These are phyloP conservation scores for Closterium sp. DNA, from an alignment of 139 green algal genomes.

Conservation along the genomic window DNA sequence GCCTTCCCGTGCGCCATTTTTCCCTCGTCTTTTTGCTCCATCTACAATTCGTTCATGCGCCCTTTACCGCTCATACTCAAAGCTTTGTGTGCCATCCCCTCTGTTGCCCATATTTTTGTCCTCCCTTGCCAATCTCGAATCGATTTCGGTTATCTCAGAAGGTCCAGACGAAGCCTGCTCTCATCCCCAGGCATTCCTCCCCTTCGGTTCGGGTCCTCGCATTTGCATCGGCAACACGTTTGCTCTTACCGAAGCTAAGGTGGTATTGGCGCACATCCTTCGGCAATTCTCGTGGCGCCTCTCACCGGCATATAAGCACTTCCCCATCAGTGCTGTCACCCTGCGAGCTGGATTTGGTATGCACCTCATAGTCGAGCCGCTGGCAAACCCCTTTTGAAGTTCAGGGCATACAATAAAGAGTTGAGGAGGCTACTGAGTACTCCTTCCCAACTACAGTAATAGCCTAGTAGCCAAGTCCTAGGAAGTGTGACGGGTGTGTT, in stretches of 20 bases:
- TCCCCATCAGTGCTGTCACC: not conserved
- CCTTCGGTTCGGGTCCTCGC: slow-evolving; percentile 77
- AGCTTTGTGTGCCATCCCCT: not conserved
- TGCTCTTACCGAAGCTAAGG: slow-evolving; percentile 84
- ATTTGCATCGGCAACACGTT: slow-evolving; percentile 88
- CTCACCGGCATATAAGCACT: slow-evolving; percentile 15
- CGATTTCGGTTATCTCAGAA: no score
- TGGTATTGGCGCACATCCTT: slow-evolving; percentile 76
- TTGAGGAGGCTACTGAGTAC: no score
- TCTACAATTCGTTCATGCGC: slow-evolving; percentile 78
- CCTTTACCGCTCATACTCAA: not conserved
- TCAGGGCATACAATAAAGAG: no score
- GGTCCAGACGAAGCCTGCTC: slow-evolving; percentile 9
- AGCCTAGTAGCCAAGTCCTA: no score
- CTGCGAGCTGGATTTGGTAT: not conserved
- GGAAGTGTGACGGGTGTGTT: no score
- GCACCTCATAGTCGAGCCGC: slow-evolving; percentile 3
- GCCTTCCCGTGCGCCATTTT: no score
- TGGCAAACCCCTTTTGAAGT: not conserved
- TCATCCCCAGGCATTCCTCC: slow-evolving; percentile 62
- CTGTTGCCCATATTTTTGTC: not conserved
- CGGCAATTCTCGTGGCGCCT: slow-evolving; percentile 69
- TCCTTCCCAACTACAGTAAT: no score
- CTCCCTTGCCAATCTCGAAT: not conserved
- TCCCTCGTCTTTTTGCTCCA: not conserved